Evolutionary conservation across 2,329 filamentous ascomycete species (phyloP), one percentile per base, ranked within the genome.

Genomic region (Xylariomycetidae sp.): DNA sequence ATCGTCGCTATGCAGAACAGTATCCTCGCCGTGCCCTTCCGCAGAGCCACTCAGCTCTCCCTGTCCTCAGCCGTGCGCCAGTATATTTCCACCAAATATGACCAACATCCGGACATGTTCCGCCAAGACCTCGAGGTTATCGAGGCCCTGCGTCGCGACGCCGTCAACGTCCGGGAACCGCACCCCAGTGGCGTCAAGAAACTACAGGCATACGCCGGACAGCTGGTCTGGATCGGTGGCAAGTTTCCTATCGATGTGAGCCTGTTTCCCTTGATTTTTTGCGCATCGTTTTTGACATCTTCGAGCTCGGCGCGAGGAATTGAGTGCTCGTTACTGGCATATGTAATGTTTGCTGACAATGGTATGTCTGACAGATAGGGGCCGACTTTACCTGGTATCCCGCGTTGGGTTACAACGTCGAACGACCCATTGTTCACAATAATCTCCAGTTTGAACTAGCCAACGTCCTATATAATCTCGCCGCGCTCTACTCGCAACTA

Each of bases 91-190:
- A 83, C 80, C 61, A 96, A 97, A 72, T 97, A 97, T 82, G 90
- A 97, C 62, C 92, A 98, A 59, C 90, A 95, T 57, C 90, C 92
- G 20, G 88, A 96, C 61, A 94, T 95, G 83, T 98, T 98, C 63
- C 78, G 80, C 43, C 76, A 86, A 44, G 92, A 98, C 65, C 78
- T 80, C 38, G 80, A 89, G 54, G 76, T 84, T 45, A 88, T 98
- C 52, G 88, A 97, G 56, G 70, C 77, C 30, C 67, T 97, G 37
- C 82, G 92, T 5, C 76, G 77, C 42, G 86, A 94, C 57, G 92
- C 92, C n/a, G 72, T 95, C 35, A 87, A 88, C 58, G 84, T 92
- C 3, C 78, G 84, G 39, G 92, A 98, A 57, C 80, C 92, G 3
- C 92, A 98, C 56, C 69, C 77, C 5, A 94, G 84, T 56, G 90